A percentile compares a stretch with the other conserved stretches of the same genome.
Conservation (phyloP, 1,139 yeast species). For the Protomyces inundatus region DNA sequence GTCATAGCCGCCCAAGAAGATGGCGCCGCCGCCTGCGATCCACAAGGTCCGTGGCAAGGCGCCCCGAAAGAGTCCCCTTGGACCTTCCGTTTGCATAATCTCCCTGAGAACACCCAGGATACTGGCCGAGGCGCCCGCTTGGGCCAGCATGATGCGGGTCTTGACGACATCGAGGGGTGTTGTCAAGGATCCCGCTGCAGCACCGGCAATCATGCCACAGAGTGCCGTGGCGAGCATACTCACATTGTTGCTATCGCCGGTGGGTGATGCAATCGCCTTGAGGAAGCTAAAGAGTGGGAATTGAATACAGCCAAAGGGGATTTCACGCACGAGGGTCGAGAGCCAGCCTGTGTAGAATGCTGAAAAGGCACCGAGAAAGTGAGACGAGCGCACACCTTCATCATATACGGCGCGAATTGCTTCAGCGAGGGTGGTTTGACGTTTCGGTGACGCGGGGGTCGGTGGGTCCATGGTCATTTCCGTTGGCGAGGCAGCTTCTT, state of each 20-base stretch:
- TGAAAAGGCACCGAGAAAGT: conserved; percentile 46
- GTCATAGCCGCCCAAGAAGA: conserved; percentile 90
- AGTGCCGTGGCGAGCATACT: conserved; percentile 76
- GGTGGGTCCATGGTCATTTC: background rate
- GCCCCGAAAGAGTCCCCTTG: conserved; percentile 66
- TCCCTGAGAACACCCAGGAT: conserved; percentile 39
- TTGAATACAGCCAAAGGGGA: conserved; percentile 91
- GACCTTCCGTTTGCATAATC: conserved; percentile 55
- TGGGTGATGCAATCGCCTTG: conserved; percentile 53
- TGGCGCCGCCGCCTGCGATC: conserved; percentile 98
- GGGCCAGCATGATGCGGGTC: conserved; percentile 79
- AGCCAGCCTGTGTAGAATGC: conserved; percentile 92
- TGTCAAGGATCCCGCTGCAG: conserved; percentile 85
- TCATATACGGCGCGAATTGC: conserved; percentile 10
- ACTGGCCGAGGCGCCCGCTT: conserved; percentile 48
- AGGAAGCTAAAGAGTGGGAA: conserved; percentile 86
- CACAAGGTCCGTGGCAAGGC: conserved; percentile 93
- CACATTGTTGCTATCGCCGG: conserved; percentile 41
- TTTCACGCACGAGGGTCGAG: conserved; percentile 86
- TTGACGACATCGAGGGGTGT: conserved; percentile 92
- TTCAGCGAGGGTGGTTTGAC: background rate
- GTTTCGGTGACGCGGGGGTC: background rate
- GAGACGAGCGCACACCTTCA: conserved; percentile 6
- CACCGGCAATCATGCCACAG: conserved; percentile 96
- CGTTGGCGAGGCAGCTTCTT: background rate